Evolutionary conservation across 2,329 filamentous ascomycete species (phyloP), one percentile per base, ranked within the genome.

Genomic region (Exophiala spinifera): DNA sequence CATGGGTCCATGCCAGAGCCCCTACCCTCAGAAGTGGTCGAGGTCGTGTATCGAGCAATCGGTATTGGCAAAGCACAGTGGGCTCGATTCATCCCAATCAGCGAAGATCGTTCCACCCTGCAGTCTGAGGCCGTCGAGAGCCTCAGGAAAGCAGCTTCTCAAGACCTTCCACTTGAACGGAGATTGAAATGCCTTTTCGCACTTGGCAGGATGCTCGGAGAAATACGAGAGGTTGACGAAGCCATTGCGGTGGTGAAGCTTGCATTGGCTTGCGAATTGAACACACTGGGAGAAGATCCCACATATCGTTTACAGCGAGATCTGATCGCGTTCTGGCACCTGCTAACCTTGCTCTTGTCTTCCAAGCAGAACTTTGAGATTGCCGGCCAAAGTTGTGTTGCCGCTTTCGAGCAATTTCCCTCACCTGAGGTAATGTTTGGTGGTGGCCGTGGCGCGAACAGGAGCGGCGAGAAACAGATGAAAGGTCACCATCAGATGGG

Each of bases 351-450:
- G 20, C 77, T 97, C 19, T 74, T 97, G 25, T 96, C 89, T 61
- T 89, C 91, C 1, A 85, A 88, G 60, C 88, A 95, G 61, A 91
- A 96, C 59, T 95, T 88, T 64, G 76, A 83, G 46, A 87, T 88
- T 69, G 91, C 94, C 1, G 81, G 83, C 23, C 85, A 86, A 65
- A 87, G 91, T 28, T 97, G 91, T 63, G 90, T 95, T 67, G 91
- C 89, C 21, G 91, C 91, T 3, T 88, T 97, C 66, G 91, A 96
- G 62, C 89, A 95, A 66, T 95, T 96, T 65, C 84, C 86, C 49
- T 85, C 89, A 57, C 81, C 85, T 0, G 71, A 80, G 1, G 78
- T 87, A 5, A 78, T 92, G 0, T 90, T 91, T 65, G 88, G 86
- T 15, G 79, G 79, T 48, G 63, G 39, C n/a, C 21, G 44, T 19